Conservation (phyloP, 805 yeast genomes). For the Wickerhamomyces canadensis region DNA sequence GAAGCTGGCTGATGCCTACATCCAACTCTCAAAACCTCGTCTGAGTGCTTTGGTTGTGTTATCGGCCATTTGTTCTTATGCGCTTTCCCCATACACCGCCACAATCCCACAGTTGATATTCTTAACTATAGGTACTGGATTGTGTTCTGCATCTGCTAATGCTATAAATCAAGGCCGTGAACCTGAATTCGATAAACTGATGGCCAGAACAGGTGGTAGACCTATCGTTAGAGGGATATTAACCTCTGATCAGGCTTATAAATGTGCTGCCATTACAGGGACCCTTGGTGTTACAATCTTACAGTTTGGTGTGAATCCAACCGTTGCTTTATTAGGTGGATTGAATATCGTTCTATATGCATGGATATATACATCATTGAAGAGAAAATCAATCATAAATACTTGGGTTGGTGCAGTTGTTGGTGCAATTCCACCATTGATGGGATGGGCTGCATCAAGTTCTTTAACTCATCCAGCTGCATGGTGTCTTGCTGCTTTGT, state of each 20-base stretch:
- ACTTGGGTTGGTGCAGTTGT: conserved; percentile 99
- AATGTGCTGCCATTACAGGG: conserved; percentile 76
- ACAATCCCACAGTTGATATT: conserved; percentile 64
- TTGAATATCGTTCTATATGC: conserved; percentile 78
- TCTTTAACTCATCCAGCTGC: conserved; percentile 83
- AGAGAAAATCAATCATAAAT: conserved; percentile 76
- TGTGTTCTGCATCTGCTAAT: conserved; percentile 91
- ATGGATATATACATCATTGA: conserved; percentile 87
- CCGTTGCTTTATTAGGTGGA: conserved; percentile 77
- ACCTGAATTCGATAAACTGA: conserved; percentile 78
- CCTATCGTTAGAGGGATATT: conserved; percentile 86
- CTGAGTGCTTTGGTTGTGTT: conserved; percentile 83
- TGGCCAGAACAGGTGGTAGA: conserved; percentile 83
- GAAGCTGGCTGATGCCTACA: conserved; percentile 50
- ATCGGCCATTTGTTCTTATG: conserved; percentile 91
- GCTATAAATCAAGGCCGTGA: conserved; percentile 97
- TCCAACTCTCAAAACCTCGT: conserved; percentile 86
- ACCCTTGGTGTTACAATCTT: conserved; percentile 62
- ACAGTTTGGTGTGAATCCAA: conserved; percentile 77
- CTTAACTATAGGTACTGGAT: conserved; percentile 77
- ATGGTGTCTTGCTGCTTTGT: conserved; percentile 85
- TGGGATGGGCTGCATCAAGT: conserved; percentile 98
- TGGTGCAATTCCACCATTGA: conserved; percentile 96
- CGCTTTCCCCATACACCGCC: conserved; percentile 80
- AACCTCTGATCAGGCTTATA: conserved; percentile 69